Evolutionary conservation across 768 basidiomycete genomes (phyloP).

Genomic region (Kwoniella dejecticola): DNA sequence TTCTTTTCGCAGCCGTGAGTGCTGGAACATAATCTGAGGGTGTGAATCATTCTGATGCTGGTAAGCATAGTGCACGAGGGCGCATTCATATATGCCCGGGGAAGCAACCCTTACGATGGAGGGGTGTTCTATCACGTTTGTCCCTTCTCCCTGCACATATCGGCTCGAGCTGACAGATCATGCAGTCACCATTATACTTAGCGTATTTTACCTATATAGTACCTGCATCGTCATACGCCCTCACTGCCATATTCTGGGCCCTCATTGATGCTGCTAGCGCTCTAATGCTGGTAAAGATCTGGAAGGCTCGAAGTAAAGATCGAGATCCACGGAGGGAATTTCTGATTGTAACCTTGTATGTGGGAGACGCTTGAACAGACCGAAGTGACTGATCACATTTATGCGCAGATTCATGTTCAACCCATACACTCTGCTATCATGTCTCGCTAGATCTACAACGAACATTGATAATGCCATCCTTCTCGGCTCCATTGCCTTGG

Average conservation of each 20-base stretch:
- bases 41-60: slow-evolving; percentile 16
- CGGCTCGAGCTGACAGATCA: neutral
- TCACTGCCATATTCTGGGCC: slow-evolving; percentile 68
- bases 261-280: slow-evolving; percentile 69
- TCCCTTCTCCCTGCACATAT: neutral
- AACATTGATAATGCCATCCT: slow-evolving; percentile 75
- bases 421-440: slow-evolving; percentile 80
- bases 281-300: slow-evolving; percentile 68
- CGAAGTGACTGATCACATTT: too few species aligned
- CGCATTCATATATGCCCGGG: slow-evolving; percentile 73
- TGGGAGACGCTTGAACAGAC: too few species aligned
- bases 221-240: slow-evolving; percentile 60
- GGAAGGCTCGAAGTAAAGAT: slow-evolving; percentile 64
- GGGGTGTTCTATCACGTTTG: slow-evolving; percentile 83
- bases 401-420: slow-evolving; percentile 76
- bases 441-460: slow-evolving; percentile 78
- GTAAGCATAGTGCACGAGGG: slow-evolving; percentile 77
- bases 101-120: slow-evolving; percentile 84
- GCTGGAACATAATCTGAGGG: slow-evolving; percentile 11
- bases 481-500: slow-evolving; percentile 70
- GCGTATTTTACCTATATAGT: slow-evolving; percentile 72
- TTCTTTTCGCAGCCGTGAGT: slow-evolving; percentile 72
- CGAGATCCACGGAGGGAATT: slow-evolving; percentile 60
- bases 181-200: slow-evolving; percentile 77
- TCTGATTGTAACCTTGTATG: slow-evolving; percentile 70